Percentiles rank a stretch among this genome's conserved stretches.
phyloP scores from a whole-genome alignment of 2,329 filamentous ascomycete species.

The Phoma sp. region DNA sequence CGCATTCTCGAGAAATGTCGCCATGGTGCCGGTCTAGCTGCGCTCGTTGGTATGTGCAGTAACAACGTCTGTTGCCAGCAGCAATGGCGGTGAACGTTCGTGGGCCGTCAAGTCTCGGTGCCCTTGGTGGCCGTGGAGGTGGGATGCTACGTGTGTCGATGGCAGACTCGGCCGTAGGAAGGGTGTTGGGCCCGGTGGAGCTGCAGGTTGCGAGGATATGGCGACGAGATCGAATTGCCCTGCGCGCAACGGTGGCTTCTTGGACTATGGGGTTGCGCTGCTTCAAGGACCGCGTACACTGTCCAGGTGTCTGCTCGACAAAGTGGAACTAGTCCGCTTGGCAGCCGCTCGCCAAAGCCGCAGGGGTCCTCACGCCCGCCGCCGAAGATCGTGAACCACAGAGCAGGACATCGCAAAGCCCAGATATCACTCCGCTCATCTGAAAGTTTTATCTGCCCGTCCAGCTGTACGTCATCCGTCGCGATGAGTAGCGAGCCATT shows the following conservation, averaged over 20 bases:
- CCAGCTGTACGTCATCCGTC: slow-evolving; percentile 14
- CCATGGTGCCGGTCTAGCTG: slow-evolving; percentile 68
- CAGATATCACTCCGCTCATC: slow-evolving; percentile 10
- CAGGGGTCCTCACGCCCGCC: slow-evolving; percentile 31
- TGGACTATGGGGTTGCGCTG: slow-evolving; percentile 25
- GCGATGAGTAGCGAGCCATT: slow-evolving; percentile 82
- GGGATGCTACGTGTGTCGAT: slow-evolving; percentile 47
- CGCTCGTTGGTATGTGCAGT: slow-evolving; percentile 7
- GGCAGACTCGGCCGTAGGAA: slow-evolving; percentile 20
- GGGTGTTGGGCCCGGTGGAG: slow-evolving; percentile 17
- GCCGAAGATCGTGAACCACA: slow-evolving; percentile 31
- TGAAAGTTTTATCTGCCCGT: background rate
- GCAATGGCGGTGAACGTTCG: slow-evolving; percentile 38
- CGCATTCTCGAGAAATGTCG: slow-evolving; percentile 89
- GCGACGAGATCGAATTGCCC: slow-evolving; percentile 23
- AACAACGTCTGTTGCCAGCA: slow-evolving; percentile 16
- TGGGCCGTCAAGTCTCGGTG: slow-evolving; percentile 37
- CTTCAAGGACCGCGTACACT: slow-evolving; percentile 36
- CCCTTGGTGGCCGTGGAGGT: slow-evolving; percentile 35
- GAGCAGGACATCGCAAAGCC: slow-evolving; percentile 11
- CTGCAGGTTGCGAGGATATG: slow-evolving; percentile 17
- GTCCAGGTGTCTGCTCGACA: slow-evolving; percentile 48
- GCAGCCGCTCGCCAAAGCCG: slow-evolving; percentile 26
- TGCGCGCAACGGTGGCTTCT: slow-evolving; percentile 27
- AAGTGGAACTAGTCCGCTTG: slow-evolving; percentile 35